A percentile compares a stretch with the other conserved stretches of the same genome.
Evolutionary conservation across 1,139 yeast genomes (phyloP).

Genomic region (Yamadazyma spencermartinsiae): DNA sequence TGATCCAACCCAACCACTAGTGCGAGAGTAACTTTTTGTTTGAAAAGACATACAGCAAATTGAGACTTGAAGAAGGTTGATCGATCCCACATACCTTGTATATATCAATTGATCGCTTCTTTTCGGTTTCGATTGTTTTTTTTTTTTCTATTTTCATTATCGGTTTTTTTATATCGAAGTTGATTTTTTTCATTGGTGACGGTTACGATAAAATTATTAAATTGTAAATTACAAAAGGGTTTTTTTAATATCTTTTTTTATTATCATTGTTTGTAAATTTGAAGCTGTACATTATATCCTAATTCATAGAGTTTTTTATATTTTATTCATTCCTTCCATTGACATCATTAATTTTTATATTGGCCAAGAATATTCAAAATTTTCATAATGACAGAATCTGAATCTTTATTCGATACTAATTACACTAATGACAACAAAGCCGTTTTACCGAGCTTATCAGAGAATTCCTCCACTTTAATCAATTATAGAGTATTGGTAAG

Average conservation of each 20-base stretch:
- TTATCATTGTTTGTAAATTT: background rate
- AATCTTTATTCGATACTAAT: constrained; percentile 43
- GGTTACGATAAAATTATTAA: constrained; percentile 2
- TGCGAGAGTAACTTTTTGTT: background rate
- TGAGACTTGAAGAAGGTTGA: background rate
- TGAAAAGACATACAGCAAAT: background rate
- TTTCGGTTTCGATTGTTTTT: background rate
- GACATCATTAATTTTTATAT: constrained; percentile 1
- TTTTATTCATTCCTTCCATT: background rate
- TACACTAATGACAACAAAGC: constrained; percentile 24
- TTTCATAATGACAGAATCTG: constrained; percentile 40
- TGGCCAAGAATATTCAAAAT: background rate
- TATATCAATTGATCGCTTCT: constrained; percentile 1
- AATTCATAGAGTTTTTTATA: constrained; percentile 1
- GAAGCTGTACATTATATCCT: constrained; percentile 2
- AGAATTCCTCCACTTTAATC: constrained; percentile 40
- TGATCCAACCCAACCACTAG: background rate
- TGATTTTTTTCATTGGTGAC: background rate
- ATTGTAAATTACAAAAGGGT: constrained; percentile 2
- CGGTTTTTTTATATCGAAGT: background rate
- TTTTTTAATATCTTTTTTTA: constrained; percentile 1
- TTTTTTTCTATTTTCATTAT: background rate
- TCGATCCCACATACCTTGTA: constrained; percentile 3
- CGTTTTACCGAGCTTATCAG: constrained; percentile 22
- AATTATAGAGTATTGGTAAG: constrained; percentile 73